Evolutionary conservation across 352 stramenopile species (phyloP), one percentile per base, ranked within the genome.

Genomic region (Phytophthora aleatoria): DNA sequence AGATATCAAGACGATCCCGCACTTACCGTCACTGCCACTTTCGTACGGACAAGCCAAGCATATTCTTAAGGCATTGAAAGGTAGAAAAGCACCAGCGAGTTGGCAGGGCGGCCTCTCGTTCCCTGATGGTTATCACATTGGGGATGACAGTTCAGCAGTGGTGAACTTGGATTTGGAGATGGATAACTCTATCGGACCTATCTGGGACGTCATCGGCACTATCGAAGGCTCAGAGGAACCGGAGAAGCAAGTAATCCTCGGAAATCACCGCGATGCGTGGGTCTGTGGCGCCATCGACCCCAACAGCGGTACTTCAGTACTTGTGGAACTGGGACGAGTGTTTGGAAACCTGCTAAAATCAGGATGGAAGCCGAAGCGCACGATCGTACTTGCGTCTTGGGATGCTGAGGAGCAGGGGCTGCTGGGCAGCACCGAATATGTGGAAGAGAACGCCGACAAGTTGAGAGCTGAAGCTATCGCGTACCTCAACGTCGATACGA

Each of bases 191-290:
- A 63, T 92, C 12, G 74, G 74, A 0, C 70, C 77, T 7, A 91
- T 97, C 54, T 95, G 89, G 85, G 92, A 97, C 68, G 89, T 97
- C 1, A 85, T 97, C 20, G 87, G 76, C 28, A 90, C 73, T 9
- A 92, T 97, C 57, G 69, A 87, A 10, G 87, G 81, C 33, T 57
- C 57, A 0, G 59, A 67, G 5, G 61, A 80, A n/a, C 69, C 86
- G 0, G 79, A 92, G 7, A 72, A 80, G 56, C 82, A 81, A 15
- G 71, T 92, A 1, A 55, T 93, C 11, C 61, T 93, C 10, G 83
- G 85, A 20, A 95, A 94, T 61, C 87, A 95, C 43, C 76, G 87
- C 10, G 87, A 95, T 69, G 87, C 87, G 3, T 95, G 87, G 87
- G 61, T 69, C 20, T 69, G 61, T 13, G 61, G 61, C 8, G 61